Evolutionary conservation across 2,329 filamentous ascomycete genomes (phyloP).

Genomic region (Cryphonectria parasitica): DNA sequence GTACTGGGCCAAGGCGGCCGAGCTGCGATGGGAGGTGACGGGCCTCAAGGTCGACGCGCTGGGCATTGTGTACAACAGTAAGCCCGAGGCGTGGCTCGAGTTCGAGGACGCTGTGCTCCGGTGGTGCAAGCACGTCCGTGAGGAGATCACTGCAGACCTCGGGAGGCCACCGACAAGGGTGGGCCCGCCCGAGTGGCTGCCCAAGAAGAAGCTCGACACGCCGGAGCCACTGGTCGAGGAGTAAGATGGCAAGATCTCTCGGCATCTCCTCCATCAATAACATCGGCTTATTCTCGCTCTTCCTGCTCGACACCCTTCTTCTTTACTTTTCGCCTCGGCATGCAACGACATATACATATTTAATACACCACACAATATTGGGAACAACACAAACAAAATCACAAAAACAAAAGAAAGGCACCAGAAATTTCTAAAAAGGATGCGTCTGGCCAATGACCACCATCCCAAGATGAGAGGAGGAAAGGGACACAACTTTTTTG

Average conservation of each 20-base stretch:
- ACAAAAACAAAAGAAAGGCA: not conserved
- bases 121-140: slow-evolving; percentile 82
- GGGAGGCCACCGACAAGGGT: slow-evolving; percentile 28
- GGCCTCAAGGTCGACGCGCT: slow-evolving; percentile 78
- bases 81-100: slow-evolving; percentile 71
- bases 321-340: not conserved
- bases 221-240: slow-evolving; percentile 23
- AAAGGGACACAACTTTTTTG: not conserved
- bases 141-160: slow-evolving; percentile 76
- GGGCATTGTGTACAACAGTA: slow-evolving; percentile 78
- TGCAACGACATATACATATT: not conserved
- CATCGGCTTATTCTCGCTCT: not conserved
- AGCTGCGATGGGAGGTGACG: slow-evolving; percentile 88
- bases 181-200: slow-evolving; percentile 26
- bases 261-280: not conserved
- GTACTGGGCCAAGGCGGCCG: slow-evolving; percentile 95
- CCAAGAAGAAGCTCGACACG: slow-evolving; percentile 22
- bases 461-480: not conserved
- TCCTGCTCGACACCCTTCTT: not conserved
- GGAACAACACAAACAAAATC: slow-evolving; percentile 2
- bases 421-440: not conserved
- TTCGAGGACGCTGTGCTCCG: slow-evolving; percentile 82
- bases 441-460: not conserved
- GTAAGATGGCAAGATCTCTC: not conserved
- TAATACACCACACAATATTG: not conserved